These are phyloP conservation scores for Aristolochia californica DNA, from an alignment of 164 flowering plant genomes.

Conservation along the genomic window DNA sequence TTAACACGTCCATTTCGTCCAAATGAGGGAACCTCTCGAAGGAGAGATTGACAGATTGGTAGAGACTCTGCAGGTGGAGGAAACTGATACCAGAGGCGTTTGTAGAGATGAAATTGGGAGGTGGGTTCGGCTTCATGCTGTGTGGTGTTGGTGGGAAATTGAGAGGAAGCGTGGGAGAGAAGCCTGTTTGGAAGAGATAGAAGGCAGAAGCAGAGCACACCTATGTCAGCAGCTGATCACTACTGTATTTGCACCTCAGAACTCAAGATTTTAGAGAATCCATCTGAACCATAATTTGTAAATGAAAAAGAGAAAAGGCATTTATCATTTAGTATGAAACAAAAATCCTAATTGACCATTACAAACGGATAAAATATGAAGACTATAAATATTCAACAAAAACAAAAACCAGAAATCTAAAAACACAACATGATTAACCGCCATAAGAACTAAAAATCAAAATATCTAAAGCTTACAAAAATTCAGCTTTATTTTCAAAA, in stretches of 20 bases:
- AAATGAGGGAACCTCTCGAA: conserved; percentile 20
- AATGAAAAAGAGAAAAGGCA: too few species aligned
- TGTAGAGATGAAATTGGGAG: conserved; percentile 24
- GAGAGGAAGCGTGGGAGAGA: conserved; percentile 3
- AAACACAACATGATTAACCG: too few species aligned
- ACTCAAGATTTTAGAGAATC: neutral
- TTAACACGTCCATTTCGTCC: conserved; percentile 11
- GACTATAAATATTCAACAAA: too few species aligned
- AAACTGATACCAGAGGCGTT: conserved; percentile 21
- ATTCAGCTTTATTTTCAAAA: too few species aligned
- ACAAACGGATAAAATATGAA: too few species aligned
- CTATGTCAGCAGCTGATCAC: too few species aligned
- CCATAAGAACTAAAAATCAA: too few species aligned
- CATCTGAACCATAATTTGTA: neutral
- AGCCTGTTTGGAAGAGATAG: neutral
- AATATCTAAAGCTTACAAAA: too few species aligned
- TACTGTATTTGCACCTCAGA: neutral
- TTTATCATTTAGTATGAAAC: too few species aligned
- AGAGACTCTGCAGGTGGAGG: conserved; percentile 15
- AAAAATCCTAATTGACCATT: too few species aligned
- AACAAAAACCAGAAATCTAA: too few species aligned
- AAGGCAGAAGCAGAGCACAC: neutral
- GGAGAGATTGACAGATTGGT: conserved; percentile 15
- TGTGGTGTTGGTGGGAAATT: neutral
- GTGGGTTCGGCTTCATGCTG: neutral